Evolutionary conservation across 345 rosid genomes (phyloP), one percentile per base, ranked within the genome.

Genomic region (Stellera chamaejasme): DNA sequence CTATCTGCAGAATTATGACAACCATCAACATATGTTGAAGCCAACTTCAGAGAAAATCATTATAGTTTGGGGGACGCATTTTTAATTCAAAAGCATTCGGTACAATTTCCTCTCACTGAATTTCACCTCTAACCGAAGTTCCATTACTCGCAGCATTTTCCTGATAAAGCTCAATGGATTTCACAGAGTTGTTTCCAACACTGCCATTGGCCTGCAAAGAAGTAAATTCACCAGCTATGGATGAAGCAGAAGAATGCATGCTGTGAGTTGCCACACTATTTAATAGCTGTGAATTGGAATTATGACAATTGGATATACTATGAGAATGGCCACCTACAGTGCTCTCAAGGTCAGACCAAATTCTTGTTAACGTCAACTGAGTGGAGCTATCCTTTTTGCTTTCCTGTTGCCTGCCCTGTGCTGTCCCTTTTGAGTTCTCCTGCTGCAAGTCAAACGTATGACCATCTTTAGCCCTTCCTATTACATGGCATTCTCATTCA

Each of bases 301-400:
- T 63, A 43, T 68, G 59, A 47, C 77, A 68, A 52, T 54, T 64
- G 32, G 61, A 61, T 2, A 26, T 7, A 19, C 23, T 19, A 54
- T 70, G 71, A 67, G 70, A 59, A 69, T 55, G 62, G 27, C 67
- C 75, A 14, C 75, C 78, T 53, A 59, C 75, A 10, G 72, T 71
- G 69, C 74, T 75, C 28, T 69, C 82, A 11, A 51, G 58, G 62
- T 74, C 81, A 45, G 74, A 71, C 42, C 79, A 74, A 28, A 79
- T 66, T 63, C 79, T 81, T 55, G 73, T 46, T 52, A 81, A 85
- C 48, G 88, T 76, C 5, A 67, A 77, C 64, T 55, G 23, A 50
- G 83, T 70, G 16, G 76, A 77, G 52, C 49, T 64, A 15, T 56
- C 75, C 49, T 67, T 60, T 12, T 12, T 45, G 61, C 55, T 64